Evolutionary conservation across 2,329 filamentous ascomycete species (phyloP), one percentile per base, ranked within the genome.

Genomic region (Botrytis cinerea): DNA sequence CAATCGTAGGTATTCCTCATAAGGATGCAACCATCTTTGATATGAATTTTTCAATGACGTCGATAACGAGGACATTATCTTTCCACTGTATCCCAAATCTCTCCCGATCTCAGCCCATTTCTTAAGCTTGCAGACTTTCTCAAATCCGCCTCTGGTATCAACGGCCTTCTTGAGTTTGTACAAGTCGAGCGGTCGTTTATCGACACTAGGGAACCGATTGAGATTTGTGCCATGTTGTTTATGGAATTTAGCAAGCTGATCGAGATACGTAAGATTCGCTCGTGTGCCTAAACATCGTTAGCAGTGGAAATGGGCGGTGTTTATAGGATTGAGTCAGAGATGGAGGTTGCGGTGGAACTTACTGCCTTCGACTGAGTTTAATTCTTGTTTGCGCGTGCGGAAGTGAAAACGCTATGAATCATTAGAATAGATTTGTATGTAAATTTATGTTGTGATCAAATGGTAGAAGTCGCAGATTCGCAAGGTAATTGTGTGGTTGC

Each of bases 51-150:
- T 99, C 60, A 99, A 87, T 8, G 96, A 98, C 0, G 96, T 99
- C 9, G 96, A 99, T 64, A 99, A 85, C 14, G 96, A 98, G 3
- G 95, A 98, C 96, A 99, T 99, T 76, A 99, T 99, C 85, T 99
- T 99, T 81, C 96, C 96, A 81, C 95, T 98, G 83, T 99, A 99
- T 72, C 96, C 96, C 66, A 99, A 85, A 81, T 98, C 96, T 80
- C 96, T 91, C 48, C 96, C 96, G 78, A 99, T 98, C 82, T 99
- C 96, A 25, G 96, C 96, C 96, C 96, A 99, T 84, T 98, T 98
- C 84, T 99, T 99, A 73, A 92, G 88, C 83, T 97, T 98, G 87
- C 96, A 99, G 62, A 99, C 96, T 80, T 93, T 93, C 72, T 98
- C 95, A 79, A 99, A 99, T 4, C 96, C 96, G 64, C 96, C 96